Conservation (phyloP, 148 eudicot genomes). For the Rhododendron kiyosumense region DNA sequence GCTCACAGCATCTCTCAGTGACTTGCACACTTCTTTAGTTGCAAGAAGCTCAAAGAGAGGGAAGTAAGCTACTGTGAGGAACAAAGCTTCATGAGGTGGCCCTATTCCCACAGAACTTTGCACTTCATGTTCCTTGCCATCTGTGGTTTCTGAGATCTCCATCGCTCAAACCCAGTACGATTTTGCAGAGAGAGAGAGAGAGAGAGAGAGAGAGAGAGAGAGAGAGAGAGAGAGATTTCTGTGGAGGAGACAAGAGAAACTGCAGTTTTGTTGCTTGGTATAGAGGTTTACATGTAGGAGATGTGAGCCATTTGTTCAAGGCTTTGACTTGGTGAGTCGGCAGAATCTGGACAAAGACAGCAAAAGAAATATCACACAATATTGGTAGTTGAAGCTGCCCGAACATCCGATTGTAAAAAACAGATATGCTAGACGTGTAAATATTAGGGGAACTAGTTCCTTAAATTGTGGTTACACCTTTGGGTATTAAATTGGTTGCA, state of each 20-base stretch:
- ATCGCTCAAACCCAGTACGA: background rate
- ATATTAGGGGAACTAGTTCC: too few species aligned
- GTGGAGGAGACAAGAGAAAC: background rate
- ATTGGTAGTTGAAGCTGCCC: too few species aligned
- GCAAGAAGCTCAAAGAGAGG: constrained; percentile 59
- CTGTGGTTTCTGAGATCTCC: background rate
- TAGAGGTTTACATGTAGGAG: background rate
- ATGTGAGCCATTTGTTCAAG: background rate
- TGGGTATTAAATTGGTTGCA: too few species aligned
- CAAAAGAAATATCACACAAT: background rate
- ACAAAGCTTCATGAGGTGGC: constrained; percentile 57
- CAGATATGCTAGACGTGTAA: too few species aligned
- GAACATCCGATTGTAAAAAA: too few species aligned
- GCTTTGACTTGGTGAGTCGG: background rate
- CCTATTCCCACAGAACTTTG: background rate
- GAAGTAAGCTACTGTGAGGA: constrained; percentile 57
- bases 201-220: constrained; percentile 3
- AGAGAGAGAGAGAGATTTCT: background rate
- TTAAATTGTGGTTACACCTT: too few species aligned
- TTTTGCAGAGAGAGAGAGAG: constrained; percentile 1
- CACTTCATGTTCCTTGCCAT: constrained; percentile 1
- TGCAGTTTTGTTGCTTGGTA: background rate
- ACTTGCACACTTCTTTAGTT: constrained; percentile 45
- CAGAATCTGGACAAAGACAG: background rate
- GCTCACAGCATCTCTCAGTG: constrained; percentile 47